These are phyloP conservation scores for Podospora bellae-mahoneyi DNA, from an alignment of 495 filamentous ascomycete species.

Conservation along the genomic window DNA sequence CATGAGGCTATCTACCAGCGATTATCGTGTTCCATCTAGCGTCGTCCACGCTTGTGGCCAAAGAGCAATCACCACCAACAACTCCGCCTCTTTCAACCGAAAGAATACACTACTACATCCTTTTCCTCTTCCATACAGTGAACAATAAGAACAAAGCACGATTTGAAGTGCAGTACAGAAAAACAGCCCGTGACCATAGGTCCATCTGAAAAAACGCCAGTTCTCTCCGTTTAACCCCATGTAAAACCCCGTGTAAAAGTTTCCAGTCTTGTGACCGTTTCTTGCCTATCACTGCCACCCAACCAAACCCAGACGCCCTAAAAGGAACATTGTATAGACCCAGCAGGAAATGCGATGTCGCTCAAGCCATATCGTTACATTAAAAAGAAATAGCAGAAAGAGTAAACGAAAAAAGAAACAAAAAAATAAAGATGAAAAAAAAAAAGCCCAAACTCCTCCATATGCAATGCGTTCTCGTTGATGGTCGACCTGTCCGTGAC, in stretches of 20 bases:
- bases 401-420: not conserved
- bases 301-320: conserved; percentile 4
- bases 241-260: not conserved
- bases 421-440: not conserved
- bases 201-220: not conserved
- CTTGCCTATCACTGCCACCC: conserved; percentile 2
- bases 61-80: not conserved
- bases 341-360: not conserved
- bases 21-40: not conserved
- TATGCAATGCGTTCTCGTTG: not conserved
- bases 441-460: not conserved
- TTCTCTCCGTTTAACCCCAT: conserved; percentile 1
- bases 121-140: not conserved
- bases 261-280: not conserved
- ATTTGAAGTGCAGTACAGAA: not conserved
- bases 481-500: not conserved
- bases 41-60: not conserved
- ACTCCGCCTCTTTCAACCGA: not conserved
- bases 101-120: not conserved
- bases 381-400: conserved; percentile 2
- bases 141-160: not conserved
- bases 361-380: not conserved
- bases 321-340: not conserved
- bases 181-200: not conserved
- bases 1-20: not conserved